phyloP scores from a whole-genome alignment of 805 yeast species.

The Candida easanensis region DNA sequence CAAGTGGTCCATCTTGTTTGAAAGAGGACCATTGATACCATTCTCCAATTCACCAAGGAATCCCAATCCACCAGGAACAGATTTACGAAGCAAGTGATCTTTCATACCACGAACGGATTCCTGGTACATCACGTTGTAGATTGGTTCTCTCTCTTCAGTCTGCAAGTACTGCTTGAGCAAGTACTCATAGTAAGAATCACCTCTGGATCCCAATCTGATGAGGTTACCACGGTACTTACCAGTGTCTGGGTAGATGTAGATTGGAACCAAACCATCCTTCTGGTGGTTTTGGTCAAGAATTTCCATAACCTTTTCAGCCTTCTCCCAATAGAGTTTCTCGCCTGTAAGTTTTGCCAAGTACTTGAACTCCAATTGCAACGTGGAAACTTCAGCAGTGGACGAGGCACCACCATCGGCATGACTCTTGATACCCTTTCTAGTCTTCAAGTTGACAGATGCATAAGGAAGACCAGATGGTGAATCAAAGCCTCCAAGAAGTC shows the following conservation, averaged over 20 bases:
- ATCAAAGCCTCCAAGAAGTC: conserved; percentile 67
- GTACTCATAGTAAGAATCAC: conserved; percentile 92
- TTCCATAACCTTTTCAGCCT: conserved; percentile 70
- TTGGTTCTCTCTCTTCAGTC: conserved; percentile 56
- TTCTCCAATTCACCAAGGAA: conserved; percentile 75
- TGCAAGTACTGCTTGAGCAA: conserved; percentile 81
- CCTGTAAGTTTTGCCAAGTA: conserved; percentile 80
- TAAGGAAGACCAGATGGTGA: conserved; percentile 70
- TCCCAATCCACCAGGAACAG: conserved; percentile 59
- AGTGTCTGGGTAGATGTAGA: conserved; percentile 69
- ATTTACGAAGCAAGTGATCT: conserved; percentile 55
- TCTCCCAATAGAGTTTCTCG: conserved; percentile 73
- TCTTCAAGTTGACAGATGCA: conserved; percentile 68
- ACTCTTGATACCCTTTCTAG: conserved; percentile 57
- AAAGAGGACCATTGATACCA: conserved; percentile 60
- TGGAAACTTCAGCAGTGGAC: conserved; percentile 86
- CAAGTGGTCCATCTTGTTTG: conserved; percentile 85
- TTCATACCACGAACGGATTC: conserved; percentile 77
- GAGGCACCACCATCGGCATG: conserved; percentile 76
- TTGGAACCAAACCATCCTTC: conserved; percentile 77
- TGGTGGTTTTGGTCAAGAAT: conserved; percentile 65
- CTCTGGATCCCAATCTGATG: conserved; percentile 85
- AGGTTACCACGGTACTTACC: conserved; percentile 63
- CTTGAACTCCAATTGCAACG: conserved; percentile 84
- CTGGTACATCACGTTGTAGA: conserved; percentile 72